Conservation (phyloP, 768 basidiomycete species). For the Suillus brevipes region DNA sequence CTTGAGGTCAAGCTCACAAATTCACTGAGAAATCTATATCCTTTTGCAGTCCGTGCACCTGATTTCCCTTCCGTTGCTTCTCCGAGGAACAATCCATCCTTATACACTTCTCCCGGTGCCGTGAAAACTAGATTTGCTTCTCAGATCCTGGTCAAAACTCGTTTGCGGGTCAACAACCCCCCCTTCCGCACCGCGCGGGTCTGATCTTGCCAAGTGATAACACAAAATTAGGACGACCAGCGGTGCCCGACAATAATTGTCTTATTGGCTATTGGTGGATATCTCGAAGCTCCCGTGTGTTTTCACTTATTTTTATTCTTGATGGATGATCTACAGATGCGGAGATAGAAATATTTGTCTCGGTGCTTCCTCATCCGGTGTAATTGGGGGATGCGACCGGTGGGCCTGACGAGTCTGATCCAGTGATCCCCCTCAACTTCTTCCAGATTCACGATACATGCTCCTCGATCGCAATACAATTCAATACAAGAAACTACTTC, state of each 20-base stretch:
- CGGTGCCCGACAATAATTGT: background rate
- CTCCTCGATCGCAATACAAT: background rate
- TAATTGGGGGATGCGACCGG: constrained; percentile 2
- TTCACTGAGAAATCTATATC: background rate
- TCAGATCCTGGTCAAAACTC: background rate
- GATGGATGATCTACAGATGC: constrained; percentile 10
- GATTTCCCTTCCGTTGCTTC: constrained; percentile 3
- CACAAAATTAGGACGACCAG: background rate
- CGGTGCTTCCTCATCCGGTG: constrained; percentile 7
- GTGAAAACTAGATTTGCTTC: constrained; percentile 5
- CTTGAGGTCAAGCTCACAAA: background rate
- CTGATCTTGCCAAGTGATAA: constrained; percentile 2
- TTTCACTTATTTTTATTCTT: constrained; percentile 1
- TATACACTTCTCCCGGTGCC: constrained; percentile 11
- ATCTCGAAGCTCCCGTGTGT: constrained; percentile 15
- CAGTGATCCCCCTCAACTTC: background rate
- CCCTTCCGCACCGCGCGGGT: background rate
- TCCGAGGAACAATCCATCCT: constrained; percentile 10
- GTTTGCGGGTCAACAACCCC: background rate
- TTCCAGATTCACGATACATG: background rate
- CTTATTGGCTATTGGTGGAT: constrained; percentile 21
- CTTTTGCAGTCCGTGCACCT: constrained; percentile 3
- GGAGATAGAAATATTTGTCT: constrained; percentile 6
- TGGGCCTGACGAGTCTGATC: constrained; percentile 3
- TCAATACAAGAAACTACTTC: background rate